phyloP scores from a whole-genome alignment of 306 rosid species.

The Cotoneaster glaucophyllus region DNA sequence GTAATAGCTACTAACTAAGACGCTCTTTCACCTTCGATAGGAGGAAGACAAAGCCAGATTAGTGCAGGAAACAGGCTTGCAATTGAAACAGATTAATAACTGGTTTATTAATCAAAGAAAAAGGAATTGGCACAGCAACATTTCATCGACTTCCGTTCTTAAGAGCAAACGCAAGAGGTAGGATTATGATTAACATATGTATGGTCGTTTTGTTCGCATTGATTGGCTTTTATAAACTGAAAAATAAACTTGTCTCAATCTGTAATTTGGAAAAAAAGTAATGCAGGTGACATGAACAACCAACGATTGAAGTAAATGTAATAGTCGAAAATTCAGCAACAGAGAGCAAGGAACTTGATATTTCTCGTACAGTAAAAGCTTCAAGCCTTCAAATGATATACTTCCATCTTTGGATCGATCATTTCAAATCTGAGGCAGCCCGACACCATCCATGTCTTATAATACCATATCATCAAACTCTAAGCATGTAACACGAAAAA shows the following conservation, averaged over 20 bases:
- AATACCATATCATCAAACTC: neutral
- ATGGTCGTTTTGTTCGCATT: neutral
- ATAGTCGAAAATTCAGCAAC: neutral
- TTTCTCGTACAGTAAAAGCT: neutral
- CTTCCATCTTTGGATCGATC: neutral
- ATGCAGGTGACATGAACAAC: slow-evolving; percentile 62
- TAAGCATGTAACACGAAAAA: neutral
- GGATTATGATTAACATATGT: neutral
- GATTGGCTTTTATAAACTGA: neutral
- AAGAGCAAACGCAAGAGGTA: slow-evolving; percentile 94
- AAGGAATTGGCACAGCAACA: slow-evolving; percentile 84
- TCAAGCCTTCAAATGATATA: neutral
- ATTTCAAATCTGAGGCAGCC: neutral
- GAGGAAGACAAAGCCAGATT: slow-evolving; percentile 90
- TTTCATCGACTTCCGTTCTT: slow-evolving; percentile 47
- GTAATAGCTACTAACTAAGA: neutral
- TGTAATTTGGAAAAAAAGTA: slow-evolving; percentile 19
- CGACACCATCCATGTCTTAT: neutral
- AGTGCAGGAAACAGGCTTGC: slow-evolving; percentile 94
- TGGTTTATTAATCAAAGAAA: slow-evolving; percentile 64
- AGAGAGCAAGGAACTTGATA: neutral
- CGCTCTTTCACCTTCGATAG: slow-evolving; percentile 15
- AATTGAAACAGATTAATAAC: slow-evolving; percentile 59
- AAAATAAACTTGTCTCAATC: neutral
- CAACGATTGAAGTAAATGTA: slow-evolving; percentile 42